A percentile compares a stretch with the other conserved stretches of the same genome.
Evolutionary conservation across 2,329 filamentous ascomycete species (phyloP).

Genomic region (Pyrenophora seminiperda): DNA sequence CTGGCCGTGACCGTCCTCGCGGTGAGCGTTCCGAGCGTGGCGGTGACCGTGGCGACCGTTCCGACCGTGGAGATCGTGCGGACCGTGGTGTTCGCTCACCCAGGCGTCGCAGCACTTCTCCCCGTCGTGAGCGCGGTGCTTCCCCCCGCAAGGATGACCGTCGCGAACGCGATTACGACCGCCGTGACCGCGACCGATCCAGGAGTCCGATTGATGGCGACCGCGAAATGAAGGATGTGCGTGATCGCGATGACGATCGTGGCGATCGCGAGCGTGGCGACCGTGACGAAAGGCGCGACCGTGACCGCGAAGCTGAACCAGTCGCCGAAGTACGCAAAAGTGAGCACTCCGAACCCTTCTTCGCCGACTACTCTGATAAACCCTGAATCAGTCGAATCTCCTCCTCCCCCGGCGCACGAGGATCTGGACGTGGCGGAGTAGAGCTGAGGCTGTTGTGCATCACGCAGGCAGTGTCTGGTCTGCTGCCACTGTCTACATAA

Average conservation of each 20-base stretch:
- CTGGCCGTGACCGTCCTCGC: conserved; percentile 59
- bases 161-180: conserved; percentile 68
- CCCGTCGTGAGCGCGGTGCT: conserved; percentile 62
- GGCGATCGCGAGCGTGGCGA: conserved; percentile 56
- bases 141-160: conserved; percentile 78
- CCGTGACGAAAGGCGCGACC: conserved; percentile 57
- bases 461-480: conserved; percentile 14
- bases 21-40: conserved; percentile 66
- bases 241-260: conserved; percentile 67
- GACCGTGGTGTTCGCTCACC: conserved; percentile 74
- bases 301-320: conserved; percentile 67
- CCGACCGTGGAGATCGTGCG: conserved; percentile 65
- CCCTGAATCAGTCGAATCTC: conserved; percentile 67
- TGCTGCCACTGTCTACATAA: conserved; percentile 23
- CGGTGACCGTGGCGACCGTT: conserved; percentile 62
- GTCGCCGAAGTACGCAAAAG: conserved; percentile 93
- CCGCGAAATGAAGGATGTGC: conserved; percentile 54
- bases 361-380: conserved; percentile 34
- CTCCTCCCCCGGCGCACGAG: conserved; percentile 77
- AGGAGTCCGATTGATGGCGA: conserved; percentile 62
- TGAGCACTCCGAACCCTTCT: conserved; percentile 49
- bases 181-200: conserved; percentile 76
- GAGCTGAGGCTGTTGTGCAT: conserved; percentile 21
- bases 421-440: conserved; percentile 93
- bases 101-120: conserved; percentile 55